Conservation (phyloP, 371 early-diverging fungal genomes). For the Mucor lusitanicus region DNA sequence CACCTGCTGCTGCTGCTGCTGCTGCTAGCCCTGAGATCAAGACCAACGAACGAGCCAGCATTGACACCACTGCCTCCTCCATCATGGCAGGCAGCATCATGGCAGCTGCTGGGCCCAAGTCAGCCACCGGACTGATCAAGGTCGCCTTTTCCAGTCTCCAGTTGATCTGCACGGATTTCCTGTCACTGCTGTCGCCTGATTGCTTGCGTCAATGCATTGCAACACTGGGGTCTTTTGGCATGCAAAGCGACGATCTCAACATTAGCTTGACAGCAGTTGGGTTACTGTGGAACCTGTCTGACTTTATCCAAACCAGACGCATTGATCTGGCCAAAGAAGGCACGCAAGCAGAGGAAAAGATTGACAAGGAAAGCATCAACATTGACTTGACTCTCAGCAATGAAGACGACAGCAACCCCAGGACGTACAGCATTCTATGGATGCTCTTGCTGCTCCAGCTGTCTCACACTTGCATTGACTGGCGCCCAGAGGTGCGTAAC, state of each 20-base stretch:
- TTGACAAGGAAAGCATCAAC: conserved; percentile 37
- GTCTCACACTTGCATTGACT: conserved; percentile 82
- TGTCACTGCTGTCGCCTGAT: conserved; percentile 75
- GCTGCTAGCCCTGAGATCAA: conserved; percentile 7
- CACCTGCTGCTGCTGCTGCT: no score
- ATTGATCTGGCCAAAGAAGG: conserved; percentile 46
- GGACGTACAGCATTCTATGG: conserved; percentile 76
- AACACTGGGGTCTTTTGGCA: conserved; percentile 81
- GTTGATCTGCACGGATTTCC: conserved; percentile 94
- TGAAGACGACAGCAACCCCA: conserved; percentile 39
- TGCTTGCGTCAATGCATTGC: conserved; percentile 83
- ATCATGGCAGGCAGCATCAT: conserved; percentile 13
- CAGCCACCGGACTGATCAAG: conserved; percentile 66
- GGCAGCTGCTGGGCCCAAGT: conserved; percentile 24
- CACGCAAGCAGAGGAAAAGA: conserved; percentile 16
- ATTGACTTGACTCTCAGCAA: conserved; percentile 41
- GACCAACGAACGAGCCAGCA: conserved; percentile 24
- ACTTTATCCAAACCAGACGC: conserved; percentile 75
- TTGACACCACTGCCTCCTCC: conserved; percentile 39
- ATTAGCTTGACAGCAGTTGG: conserved; percentile 93
- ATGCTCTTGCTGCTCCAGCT: conserved; percentile 83
- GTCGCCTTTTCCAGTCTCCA: conserved; percentile 92
- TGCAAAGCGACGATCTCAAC: conserved; percentile 90
- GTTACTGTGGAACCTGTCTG: conserved; percentile 88
- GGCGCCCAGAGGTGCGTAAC: conserved; percentile 91